Conservation (phyloP, 306 rosid genomes). For the Astragalus membranaceus region DNA sequence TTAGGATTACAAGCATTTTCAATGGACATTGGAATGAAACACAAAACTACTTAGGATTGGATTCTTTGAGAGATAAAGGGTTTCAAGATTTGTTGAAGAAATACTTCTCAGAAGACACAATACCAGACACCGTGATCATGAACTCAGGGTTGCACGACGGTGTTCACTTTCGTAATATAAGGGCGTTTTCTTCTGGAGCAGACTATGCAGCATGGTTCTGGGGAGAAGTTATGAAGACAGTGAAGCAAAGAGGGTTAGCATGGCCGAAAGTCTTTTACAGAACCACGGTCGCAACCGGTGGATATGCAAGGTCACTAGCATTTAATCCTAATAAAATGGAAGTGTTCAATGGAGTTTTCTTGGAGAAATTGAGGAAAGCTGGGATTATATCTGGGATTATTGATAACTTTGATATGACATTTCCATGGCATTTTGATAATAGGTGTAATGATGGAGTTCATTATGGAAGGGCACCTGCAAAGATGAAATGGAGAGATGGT, state of each 20-base stretch:
- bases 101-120: conserved; percentile 60
- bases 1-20: conserved; percentile 86
- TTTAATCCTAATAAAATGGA: conserved; percentile 91
- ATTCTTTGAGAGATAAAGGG: conserved; percentile 69
- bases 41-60: conserved; percentile 67
- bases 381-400: conserved; percentile 66
- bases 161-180: conserved; percentile 46
- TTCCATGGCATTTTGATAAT: conserved; percentile 88
- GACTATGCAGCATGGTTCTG: conserved; percentile 72
- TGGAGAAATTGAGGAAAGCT: conserved; percentile 57
- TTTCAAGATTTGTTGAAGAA: conserved; percentile 48
- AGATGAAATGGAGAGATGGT: conserved; percentile 82
- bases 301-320: conserved; percentile 65
- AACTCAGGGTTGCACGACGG: conserved; percentile 93
- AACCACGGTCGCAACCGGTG: conserved; percentile 78
- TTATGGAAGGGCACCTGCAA: conserved; percentile 73
- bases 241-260: conserved; percentile 49
- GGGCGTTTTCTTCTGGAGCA: conserved; percentile 67
- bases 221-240: conserved; percentile 50
- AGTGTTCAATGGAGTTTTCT: conserved; percentile 55
- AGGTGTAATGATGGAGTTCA: conserved; percentile 87
- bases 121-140: conserved; percentile 78
- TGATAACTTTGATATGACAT: conserved; percentile 82
- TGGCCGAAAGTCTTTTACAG: conserved; percentile 67
- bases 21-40: conserved; percentile 97